Conservation (phyloP, 441 rosid genomes). For the Raphanus hybrid region DNA sequence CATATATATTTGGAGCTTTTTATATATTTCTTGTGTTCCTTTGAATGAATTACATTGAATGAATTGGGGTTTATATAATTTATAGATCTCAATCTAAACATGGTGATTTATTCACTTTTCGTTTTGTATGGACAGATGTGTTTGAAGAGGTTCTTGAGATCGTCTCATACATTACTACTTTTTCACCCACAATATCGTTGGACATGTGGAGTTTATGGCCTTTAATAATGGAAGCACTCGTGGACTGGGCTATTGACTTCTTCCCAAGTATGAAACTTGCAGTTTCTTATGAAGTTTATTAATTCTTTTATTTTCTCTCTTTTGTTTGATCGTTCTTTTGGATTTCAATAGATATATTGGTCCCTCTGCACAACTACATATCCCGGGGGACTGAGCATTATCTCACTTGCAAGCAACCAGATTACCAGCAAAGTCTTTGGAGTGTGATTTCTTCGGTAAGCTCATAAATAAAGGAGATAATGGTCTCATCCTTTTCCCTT, state of each 20-base stretch:
- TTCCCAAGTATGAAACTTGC: constrained; percentile 74
- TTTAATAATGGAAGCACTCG: constrained; percentile 88
- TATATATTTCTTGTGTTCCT: constrained; percentile 15
- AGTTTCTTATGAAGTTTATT: constrained; percentile 6
- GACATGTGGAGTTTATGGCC: constrained; percentile 99
- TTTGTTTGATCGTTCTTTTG: constrained; percentile 19
- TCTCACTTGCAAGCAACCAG: constrained; percentile 84
- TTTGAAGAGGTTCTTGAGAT: constrained; percentile 99
- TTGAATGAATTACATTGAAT: constrained; percentile 16
- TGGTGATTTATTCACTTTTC: constrained; percentile 13
- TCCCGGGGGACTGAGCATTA: constrained; percentile 88
- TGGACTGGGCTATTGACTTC: constrained; percentile 98
- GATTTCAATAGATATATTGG: constrained; percentile 74
- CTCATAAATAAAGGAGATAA: not conserved
- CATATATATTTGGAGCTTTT: not conserved
- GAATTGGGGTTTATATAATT: constrained; percentile 5
- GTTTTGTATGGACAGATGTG: constrained; percentile 67
- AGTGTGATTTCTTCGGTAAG: constrained; percentile 84
- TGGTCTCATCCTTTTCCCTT: constrained; percentile 16
- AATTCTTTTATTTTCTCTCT: constrained; percentile 29
- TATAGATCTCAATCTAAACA: constrained; percentile 23
- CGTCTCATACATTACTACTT: constrained; percentile 91
- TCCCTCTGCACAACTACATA: constrained; percentile 93
- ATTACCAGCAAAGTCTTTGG: constrained; percentile 98
- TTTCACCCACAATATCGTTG: constrained; percentile 88